Conservation (phyloP, 768 basidiomycete genomes). For the Sarcomyxa edulis region DNA sequence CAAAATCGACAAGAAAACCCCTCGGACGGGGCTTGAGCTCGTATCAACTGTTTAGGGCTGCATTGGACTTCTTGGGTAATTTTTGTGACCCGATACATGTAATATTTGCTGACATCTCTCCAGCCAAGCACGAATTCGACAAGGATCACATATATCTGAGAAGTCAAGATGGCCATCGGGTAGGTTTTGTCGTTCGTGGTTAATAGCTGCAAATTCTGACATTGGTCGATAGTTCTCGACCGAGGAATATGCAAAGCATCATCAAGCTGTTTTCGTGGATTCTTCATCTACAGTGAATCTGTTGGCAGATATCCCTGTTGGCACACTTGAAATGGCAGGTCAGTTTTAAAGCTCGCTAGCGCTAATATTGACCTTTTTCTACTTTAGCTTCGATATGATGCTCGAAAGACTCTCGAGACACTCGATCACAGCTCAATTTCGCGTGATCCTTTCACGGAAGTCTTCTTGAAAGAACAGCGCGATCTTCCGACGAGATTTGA, state of each 20-base stretch:
- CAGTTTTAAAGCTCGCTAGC: neutral
- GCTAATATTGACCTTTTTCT: slow-evolving; percentile 3
- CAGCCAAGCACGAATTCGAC: slow-evolving; percentile 70
- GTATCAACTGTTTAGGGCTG: slow-evolving; percentile 86
- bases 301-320: slow-evolving; percentile 65
- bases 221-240: slow-evolving; percentile 42
- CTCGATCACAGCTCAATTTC: slow-evolving; percentile 43
- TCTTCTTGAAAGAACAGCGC: slow-evolving; percentile 71
- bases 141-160: slow-evolving; percentile 57
- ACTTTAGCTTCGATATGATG: slow-evolving; percentile 69
- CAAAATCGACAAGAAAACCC: slow-evolving; percentile 40
- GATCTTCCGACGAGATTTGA: slow-evolving; percentile 70
- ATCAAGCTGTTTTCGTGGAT: slow-evolving; percentile 70
- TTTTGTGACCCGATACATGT: slow-evolving; percentile 3
- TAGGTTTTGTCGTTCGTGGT: slow-evolving; percentile 19
- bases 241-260: slow-evolving; percentile 47
- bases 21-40: slow-evolving; percentile 82
- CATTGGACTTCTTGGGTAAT: slow-evolving; percentile 79
- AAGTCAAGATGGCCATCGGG: slow-evolving; percentile 46
- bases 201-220: slow-evolving; percentile 5
- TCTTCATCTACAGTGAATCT: slow-evolving; percentile 73
- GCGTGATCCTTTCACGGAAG: slow-evolving; percentile 60
- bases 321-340: slow-evolving; percentile 74
- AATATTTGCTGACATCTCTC: neutral
- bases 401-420: slow-evolving; percentile 60